phyloP scores from a whole-genome alignment of 1,139 yeast species.

The Candida freyschussii region DNA sequence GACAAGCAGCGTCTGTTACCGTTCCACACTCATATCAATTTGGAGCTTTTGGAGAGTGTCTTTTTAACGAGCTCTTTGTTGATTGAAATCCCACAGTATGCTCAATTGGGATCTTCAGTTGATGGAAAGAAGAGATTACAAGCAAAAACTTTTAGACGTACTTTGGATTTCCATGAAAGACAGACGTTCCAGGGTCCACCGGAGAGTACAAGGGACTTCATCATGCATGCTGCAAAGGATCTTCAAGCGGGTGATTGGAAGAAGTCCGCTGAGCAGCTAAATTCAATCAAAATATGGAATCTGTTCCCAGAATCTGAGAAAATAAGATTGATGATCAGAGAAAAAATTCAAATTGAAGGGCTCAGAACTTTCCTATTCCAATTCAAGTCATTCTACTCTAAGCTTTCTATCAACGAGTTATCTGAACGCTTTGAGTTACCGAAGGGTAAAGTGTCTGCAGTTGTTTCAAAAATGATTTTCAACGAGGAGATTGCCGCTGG shows the following conservation, averaged over 20 bases:
- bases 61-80: slow-evolving; percentile 87
- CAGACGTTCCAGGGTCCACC: slow-evolving; percentile 98
- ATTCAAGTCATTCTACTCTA: slow-evolving; percentile 70
- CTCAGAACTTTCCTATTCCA: slow-evolving; percentile 86
- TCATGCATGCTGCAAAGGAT: slow-evolving; percentile 88
- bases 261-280: slow-evolving; percentile 65
- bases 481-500: slow-evolving; percentile 70
- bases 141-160: slow-evolving; percentile 84
- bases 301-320: slow-evolving; percentile 66
- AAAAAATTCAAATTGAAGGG: slow-evolving; percentile 84
- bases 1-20: slow-evolving; percentile 81
- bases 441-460: slow-evolving; percentile 49
- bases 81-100: slow-evolving; percentile 88
- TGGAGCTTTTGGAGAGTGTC: slow-evolving; percentile 91
- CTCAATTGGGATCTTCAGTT: slow-evolving; percentile 44
- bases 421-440: slow-evolving; percentile 63
- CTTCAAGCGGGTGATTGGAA: slow-evolving; percentile 91
- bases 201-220: slow-evolving; percentile 90
- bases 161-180: slow-evolving; percentile 89
- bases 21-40: slow-evolving; percentile 96
- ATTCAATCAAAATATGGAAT: slow-evolving; percentile 83
- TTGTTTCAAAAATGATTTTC: slow-evolving; percentile 71
- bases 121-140: slow-evolving; percentile 63
- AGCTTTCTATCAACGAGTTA: slow-evolving; percentile 66
- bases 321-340: slow-evolving; percentile 65